Conservation (phyloP, 208 protist genomes). For the Trypanosoma platydactyli region DNA sequence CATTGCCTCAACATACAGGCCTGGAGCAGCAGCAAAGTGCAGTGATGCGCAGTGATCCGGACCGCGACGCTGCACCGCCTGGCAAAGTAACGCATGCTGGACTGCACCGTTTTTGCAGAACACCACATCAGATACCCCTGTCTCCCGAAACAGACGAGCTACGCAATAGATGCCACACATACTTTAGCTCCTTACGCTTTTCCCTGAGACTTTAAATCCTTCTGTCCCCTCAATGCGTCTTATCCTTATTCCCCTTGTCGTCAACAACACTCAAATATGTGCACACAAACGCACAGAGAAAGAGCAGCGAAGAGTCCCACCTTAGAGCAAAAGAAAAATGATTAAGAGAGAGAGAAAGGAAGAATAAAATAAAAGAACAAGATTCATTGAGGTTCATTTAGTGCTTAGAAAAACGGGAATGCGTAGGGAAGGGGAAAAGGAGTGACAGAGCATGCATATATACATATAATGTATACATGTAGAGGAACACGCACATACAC, state of each 20-base stretch:
- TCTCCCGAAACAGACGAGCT: not conserved
- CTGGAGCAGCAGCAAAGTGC: not conserved
- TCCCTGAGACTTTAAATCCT: not conserved
- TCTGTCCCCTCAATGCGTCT: not conserved
- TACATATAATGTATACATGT: not conserved
- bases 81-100: not conserved
- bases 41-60: slow-evolving; percentile 16
- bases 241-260: not conserved
- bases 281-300: not conserved
- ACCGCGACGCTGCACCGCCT: slow-evolving; percentile 20
- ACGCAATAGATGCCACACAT: slow-evolving; percentile 40
- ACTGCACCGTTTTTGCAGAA: slow-evolving; percentile 9
- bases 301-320: not conserved
- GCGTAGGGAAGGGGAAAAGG: not conserved
- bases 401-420: not conserved
- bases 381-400: not conserved
- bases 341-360: slow-evolving; percentile 21
- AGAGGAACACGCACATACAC: too few species aligned
- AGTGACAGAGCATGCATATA: not conserved
- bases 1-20: slow-evolving; percentile 40
- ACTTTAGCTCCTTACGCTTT: not conserved
- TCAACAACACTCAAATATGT: not conserved
- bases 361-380: slow-evolving; percentile 23
- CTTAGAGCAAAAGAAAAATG: slow-evolving; percentile 15
- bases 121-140: not conserved